Conservation (phyloP, 1,284 basidiomycete species). For the Papiliotrema terrestris region DNA sequence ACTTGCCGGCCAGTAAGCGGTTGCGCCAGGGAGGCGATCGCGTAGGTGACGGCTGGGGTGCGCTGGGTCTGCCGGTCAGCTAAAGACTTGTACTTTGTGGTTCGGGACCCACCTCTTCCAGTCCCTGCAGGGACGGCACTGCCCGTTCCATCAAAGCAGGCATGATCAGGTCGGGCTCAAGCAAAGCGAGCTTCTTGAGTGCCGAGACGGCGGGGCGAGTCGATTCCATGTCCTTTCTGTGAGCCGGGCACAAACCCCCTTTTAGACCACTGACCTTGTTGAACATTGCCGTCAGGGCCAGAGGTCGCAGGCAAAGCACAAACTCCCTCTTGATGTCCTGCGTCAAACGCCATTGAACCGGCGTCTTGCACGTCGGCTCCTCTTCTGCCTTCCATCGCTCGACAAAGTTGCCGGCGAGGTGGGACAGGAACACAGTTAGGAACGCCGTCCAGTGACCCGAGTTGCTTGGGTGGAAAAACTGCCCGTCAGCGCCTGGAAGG, state of each 20-base stretch:
- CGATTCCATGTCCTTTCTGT: constrained; percentile 47
- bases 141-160: constrained; percentile 89
- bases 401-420: constrained; percentile 77
- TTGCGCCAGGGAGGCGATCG: constrained; percentile 74
- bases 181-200: constrained; percentile 57
- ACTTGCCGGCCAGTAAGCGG: constrained; percentile 73
- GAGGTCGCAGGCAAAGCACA: constrained; percentile 76
- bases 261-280: constrained; percentile 67
- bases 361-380: constrained; percentile 73
- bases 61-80: constrained; percentile 64
- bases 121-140: constrained; percentile 82
- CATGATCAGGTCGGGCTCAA: constrained; percentile 86
- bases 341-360: constrained; percentile 68
- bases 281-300: constrained; percentile 92
- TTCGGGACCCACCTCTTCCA: constrained; percentile 70
- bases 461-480: constrained; percentile 50
- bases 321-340: constrained; percentile 77
- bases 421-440: constrained; percentile 72
- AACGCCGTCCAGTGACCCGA: constrained; percentile 51
- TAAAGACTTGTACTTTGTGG: not conserved
- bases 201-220: constrained; percentile 51
- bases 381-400: constrained; percentile 82
- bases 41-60: constrained; percentile 84
- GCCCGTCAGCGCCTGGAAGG: not conserved
- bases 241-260: too few species aligned